phyloP scores from a whole-genome alignment of 768 basidiomycete genomes.

The Suillus subaureus region DNA sequence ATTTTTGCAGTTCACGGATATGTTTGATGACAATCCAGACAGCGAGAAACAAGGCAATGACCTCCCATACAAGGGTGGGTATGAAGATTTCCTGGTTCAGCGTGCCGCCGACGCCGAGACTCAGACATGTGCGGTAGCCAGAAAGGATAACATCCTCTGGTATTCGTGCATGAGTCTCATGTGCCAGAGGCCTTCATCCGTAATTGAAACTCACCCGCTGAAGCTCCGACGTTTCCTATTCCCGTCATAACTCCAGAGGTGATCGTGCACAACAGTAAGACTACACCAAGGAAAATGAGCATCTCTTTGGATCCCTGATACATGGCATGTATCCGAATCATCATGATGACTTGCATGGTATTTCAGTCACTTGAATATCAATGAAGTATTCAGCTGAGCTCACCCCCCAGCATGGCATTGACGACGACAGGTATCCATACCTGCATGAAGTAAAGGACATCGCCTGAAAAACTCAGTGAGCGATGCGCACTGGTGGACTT shows the following conservation, averaged over 20 bases:
- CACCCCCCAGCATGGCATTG: not conserved
- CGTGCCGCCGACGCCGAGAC: not conserved
- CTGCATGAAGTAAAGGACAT: not conserved
- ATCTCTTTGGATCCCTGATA: not conserved
- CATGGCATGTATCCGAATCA: not conserved
- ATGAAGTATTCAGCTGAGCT: not conserved
- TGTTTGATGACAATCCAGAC: not conserved
- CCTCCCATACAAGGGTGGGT: not conserved
- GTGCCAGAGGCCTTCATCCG: not conserved
- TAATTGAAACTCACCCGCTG: not conserved
- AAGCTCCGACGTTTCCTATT: not conserved
- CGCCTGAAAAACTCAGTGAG: not conserved
- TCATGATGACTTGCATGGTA: not conserved
- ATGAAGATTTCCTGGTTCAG: not conserved
- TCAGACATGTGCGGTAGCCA: not conserved
- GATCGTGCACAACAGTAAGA: not conserved
- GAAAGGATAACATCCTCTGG: not conserved
- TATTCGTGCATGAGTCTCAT: not conserved
- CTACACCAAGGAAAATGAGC: not conserved
- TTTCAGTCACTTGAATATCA: not conserved
- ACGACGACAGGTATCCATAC: not conserved
- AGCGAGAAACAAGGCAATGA: not conserved
- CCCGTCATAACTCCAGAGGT: not conserved
- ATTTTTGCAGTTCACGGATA: not conserved
- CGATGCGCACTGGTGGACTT: not conserved